Conservation (phyloP, 345 rosid genomes). For the Carallia pectinifolia region DNA sequence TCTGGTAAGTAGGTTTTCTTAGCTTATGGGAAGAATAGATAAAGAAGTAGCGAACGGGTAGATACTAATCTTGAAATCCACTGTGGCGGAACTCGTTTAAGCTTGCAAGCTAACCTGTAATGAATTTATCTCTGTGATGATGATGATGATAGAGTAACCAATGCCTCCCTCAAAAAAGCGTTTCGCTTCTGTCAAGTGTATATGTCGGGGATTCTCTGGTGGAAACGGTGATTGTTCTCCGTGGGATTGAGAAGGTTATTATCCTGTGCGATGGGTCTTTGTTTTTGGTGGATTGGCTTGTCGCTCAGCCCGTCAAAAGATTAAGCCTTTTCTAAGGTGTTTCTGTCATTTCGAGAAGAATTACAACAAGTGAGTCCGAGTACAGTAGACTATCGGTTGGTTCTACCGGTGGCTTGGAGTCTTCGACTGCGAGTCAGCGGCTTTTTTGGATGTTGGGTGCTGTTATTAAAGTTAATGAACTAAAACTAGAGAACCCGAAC, state of each 20-base stretch:
- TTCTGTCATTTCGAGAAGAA: constrained; percentile 49
- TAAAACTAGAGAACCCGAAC: constrained; percentile 40
- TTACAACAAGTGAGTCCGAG: constrained; percentile 42
- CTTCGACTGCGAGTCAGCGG: constrained; percentile 52
- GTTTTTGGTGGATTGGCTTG: constrained; percentile 62
- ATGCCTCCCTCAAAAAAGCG: constrained; percentile 6
- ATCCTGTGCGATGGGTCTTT: constrained; percentile 66
- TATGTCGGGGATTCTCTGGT: constrained; percentile 55
- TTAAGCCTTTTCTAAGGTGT: constrained; percentile 57
- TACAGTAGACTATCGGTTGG: constrained; percentile 41
- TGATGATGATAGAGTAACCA: background rate
- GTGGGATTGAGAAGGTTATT: constrained; percentile 51
- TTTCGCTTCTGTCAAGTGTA: constrained; percentile 53
- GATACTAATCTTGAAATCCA: too few species aligned
- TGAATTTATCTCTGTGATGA: background rate
- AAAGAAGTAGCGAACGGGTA: background rate
- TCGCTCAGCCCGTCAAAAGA: constrained; percentile 56
- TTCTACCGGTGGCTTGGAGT: constrained; percentile 31
- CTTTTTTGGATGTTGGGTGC: constrained; percentile 68
- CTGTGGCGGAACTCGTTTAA: too few species aligned
- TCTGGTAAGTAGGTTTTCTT: constrained; percentile 1
- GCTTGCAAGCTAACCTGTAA: too few species aligned
- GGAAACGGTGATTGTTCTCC: constrained; percentile 51
- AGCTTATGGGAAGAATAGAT: background rate
- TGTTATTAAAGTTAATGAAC: constrained; percentile 55